Base-by-base conservation (phyloP, 164 flowering plant genomes). In the Dillenia suffruticosa region DNA sequence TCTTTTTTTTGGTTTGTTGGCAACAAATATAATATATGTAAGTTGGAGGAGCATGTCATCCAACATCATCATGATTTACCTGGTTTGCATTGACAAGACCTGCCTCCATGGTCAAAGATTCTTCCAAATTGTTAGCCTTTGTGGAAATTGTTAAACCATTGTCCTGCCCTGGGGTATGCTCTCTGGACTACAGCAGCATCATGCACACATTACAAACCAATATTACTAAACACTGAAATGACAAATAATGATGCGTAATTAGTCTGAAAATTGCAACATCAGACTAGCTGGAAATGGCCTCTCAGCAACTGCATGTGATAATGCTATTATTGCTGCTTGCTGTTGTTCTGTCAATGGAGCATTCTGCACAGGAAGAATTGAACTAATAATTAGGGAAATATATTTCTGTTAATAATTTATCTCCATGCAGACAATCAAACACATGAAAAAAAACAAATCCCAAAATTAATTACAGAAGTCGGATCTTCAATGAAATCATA, bases 291-390 rank as follows among this genome's bases (percentile, higher is more conserved):
- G 98, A 63, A 82, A 87, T 4, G 97, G 97, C 17, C 96, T 78
- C 68, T 94, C 98, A 32, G 91, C 77, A 68, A 89, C 86, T 0
- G 88, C 97, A 68, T 86, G 95, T 56, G 92, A 85, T 9, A 94
- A 77, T 6, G 83, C 62, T 15, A 50, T 70, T 51, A 94, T 77
- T 22, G 98, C 95, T 13, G 85, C 81, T 68, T 90, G 96, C 68
- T 89, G 94, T 51, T 90, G 89, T 65, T 94, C 96, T 10, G 89
- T 76, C 72, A 94, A 72, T 10, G 96, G 97, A 55, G 98, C 89
- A 82, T 78, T 89, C 98, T 93, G 77, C 57, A 67, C 48, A 66
- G 17, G 24, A 45, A 49, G n/a, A 44, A 19, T 14, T 19, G 26
- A 26, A 26, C 40, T 26, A 26, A 26, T 26, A 26, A 26, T 5